Evolutionary conservation across 495 filamentous ascomycete genomes (phyloP).

Genomic region (Oleoguttula mirabilis): DNA sequence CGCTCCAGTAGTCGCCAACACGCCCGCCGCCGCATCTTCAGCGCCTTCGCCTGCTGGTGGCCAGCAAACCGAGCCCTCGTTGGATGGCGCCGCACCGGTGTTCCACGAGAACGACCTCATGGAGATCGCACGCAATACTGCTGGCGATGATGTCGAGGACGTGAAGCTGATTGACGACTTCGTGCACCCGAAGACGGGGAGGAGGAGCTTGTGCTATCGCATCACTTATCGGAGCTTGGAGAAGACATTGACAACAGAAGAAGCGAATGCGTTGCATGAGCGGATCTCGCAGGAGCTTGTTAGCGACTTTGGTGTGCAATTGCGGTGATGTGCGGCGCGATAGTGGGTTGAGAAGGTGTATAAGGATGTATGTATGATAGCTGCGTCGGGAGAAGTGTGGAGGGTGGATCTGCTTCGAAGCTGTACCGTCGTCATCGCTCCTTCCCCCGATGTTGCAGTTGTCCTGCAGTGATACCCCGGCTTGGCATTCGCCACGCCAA

Average conservation of each 20-base stretch:
- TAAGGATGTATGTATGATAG: too few species aligned
- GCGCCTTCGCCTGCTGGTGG: constrained; percentile 21
- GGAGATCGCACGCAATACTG: constrained; percentile 75
- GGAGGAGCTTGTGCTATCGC: constrained; percentile 79
- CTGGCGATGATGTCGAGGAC: constrained; percentile 75
- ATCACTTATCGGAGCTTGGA: constrained; percentile 87
- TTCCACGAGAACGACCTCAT: constrained; percentile 96
- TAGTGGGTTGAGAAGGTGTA: too few species aligned
- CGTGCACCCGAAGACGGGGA: constrained; percentile 69
- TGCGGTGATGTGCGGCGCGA: constrained; percentile 55
- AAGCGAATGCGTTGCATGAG: constrained; percentile 65
- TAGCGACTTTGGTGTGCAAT: constrained; percentile 61
- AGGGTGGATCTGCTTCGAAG: too few species aligned
- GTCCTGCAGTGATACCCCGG: too few species aligned
- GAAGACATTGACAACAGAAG: constrained; percentile 68
- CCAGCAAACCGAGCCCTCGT: constrained; percentile 1
- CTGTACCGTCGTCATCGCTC: too few species aligned
- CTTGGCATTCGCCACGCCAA: too few species aligned
- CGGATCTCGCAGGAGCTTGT: constrained; percentile 50
- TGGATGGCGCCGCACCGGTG: neutral
- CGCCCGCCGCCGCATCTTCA: constrained; percentile 9
- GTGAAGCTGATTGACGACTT: constrained; percentile 76
- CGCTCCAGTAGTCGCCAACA: constrained; percentile 9
- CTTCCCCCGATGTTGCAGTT: too few species aligned
- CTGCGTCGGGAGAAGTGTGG: too few species aligned